Base-by-base conservation (phyloP, 192 early-diverging fungal species). In the Backusella australiensis region DNA sequence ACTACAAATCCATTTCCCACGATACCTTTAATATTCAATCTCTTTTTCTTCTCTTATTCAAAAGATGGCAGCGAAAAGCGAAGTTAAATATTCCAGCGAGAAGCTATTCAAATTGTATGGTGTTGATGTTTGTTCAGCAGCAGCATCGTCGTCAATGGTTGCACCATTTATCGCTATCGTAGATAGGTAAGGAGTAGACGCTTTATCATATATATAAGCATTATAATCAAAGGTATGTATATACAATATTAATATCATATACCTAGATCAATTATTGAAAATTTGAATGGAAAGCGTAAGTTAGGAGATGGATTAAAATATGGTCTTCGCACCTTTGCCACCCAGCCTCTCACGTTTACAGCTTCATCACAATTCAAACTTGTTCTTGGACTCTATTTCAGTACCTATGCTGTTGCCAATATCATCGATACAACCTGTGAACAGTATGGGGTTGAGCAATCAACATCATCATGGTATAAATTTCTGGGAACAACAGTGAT, bases 81-180 rank as follows among this genome's bases (percentile, higher is more conserved):
- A 69, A 23, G 26, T 71, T 14, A 63, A 63, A 29, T 71, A 71
- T 8, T 32, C 42, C 21, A 71, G 41, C 4, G 29, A 71, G 19
- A 71, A 44, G 29, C 12, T 71, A 32, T 41, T 34, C 3, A 71
- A 71, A 19, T 29, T 71, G 15, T 83, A 80, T 35, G 72, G 80
- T 0, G n/a, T 86, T 2, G 85, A 86, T 72, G 17, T 83, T 2
- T 23, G 65, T 52, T 76, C 83, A 5, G 85, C 85, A 26, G 41
- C 59, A 6, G 26, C 77, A 8, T 78, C 85, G 19, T 82, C 85
- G 4, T 71, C 80, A 35, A 26, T 52, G 26, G 84, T 86, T 7
- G 52, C 83, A 3, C 85, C 85, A 1, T 83, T 86, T 69, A 86
- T 86, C 42, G 44, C 85, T 46, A 76, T 86, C 67, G 80, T 86